Evolutionary conservation across 106 monocot species (phyloP).

Genomic region (Platanthera zijinensis): DNA sequence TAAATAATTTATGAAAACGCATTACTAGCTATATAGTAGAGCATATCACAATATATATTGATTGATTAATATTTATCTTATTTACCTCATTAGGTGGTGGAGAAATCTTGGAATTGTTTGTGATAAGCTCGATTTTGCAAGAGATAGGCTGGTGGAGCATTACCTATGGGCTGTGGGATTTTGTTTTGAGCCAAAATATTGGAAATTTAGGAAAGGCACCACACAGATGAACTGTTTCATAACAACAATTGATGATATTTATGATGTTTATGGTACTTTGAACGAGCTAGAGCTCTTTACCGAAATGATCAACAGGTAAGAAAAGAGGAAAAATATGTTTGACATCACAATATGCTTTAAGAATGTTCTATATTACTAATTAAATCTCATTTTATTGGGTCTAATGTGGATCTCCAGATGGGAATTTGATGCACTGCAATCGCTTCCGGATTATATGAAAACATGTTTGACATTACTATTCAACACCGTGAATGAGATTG

Average conservation of each 20-base stretch:
- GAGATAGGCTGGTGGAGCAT: conserved; percentile 48
- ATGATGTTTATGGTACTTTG: conserved; percentile 49
- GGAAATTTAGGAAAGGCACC: conserved; percentile 5
- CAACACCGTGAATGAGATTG: too few species aligned
- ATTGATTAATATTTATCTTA: neutral
- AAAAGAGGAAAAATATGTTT: too few species aligned
- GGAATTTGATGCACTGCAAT: too few species aligned
- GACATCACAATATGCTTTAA: too few species aligned
- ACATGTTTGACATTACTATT: too few species aligned
- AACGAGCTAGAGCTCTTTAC: conserved; percentile 56
- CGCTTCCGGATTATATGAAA: too few species aligned
- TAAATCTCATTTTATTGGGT: too few species aligned
- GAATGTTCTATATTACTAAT: too few species aligned
- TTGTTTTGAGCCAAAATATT: conserved; percentile 9
- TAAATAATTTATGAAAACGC: neutral
- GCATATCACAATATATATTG: neutral
- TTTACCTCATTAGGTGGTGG: conserved; percentile 42
- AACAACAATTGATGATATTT: conserved; percentile 43
- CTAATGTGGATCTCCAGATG: too few species aligned
- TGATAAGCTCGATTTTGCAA: conserved; percentile 23
- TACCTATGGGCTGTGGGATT: conserved; percentile 23
- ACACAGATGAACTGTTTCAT: conserved; percentile 21
- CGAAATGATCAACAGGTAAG: conserved; percentile 34
- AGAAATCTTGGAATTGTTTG: conserved; percentile 16
- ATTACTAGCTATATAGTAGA: too few species aligned